Percentiles rank a stretch among this genome's conserved stretches.
These are phyloP conservation scores for Aspergillus nomiae DNA, from an alignment of 2,329 filamentous ascomycete species.

Conservation along the genomic window DNA sequence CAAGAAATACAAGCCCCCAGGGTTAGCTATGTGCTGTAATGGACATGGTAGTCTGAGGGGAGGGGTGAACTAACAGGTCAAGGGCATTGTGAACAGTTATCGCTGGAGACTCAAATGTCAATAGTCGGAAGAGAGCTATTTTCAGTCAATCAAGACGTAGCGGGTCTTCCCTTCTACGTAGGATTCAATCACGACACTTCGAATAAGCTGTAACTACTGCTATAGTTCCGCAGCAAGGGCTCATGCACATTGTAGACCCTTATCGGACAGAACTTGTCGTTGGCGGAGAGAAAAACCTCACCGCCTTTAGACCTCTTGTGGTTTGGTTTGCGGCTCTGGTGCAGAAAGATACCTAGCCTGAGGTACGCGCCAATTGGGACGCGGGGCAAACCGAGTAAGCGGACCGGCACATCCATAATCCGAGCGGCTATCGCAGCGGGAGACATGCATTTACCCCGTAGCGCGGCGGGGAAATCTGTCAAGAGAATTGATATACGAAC, in stretches of 20 bases:
- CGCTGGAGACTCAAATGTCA: background rate
- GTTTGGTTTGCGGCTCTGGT: background rate
- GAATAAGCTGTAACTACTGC: constrained; percentile 1
- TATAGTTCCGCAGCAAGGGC: constrained; percentile 16
- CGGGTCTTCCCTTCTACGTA: background rate
- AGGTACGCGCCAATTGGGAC: constrained; percentile 20
- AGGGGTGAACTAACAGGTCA: constrained; percentile 36
- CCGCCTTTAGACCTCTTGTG: constrained; percentile 13
- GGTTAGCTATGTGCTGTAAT: constrained; percentile 19
- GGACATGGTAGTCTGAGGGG: background rate
- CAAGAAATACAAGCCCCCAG: background rate
- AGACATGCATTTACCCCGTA: constrained; percentile 9
- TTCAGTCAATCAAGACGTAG: background rate
- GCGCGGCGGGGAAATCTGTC: constrained; percentile 17
- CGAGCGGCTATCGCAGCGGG: constrained; percentile 18
- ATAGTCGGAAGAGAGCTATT: background rate
- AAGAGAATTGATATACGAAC: constrained; percentile 9
- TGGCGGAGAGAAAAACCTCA: constrained; percentile 19
- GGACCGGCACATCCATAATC: constrained; percentile 24
- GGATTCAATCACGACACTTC: background rate
- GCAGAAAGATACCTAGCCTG: background rate
- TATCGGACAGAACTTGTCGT: constrained; percentile 17
- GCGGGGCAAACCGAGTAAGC: constrained; percentile 14
- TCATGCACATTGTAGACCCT: constrained; percentile 14
- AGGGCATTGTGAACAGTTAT: constrained; percentile 33